A percentile compares a stretch with the other conserved stretches of the same genome.
These are phyloP conservation scores for Eragrostis curvula DNA, from an alignment of 176 grass and related monocot species.

Conservation along the genomic window DNA sequence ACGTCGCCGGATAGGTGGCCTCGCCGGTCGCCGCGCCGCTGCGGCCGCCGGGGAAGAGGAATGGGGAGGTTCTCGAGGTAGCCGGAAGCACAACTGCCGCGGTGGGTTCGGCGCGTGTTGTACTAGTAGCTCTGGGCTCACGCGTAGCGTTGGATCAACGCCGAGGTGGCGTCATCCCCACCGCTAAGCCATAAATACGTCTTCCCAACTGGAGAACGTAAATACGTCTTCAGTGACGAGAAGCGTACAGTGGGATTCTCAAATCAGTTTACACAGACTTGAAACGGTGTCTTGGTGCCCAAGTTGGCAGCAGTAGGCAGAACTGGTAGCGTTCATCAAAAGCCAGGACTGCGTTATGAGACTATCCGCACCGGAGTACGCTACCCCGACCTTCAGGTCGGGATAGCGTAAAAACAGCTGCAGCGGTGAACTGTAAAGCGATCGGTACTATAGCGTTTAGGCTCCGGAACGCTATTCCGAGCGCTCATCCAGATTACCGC, in stretches of 20 bases:
- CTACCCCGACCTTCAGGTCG: too few species aligned
- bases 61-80: background rate
- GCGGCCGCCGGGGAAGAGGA: background rate
- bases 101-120: background rate
- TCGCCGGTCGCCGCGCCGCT: background rate
- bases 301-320: too few species aligned
- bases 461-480: too few species aligned
- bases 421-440: too few species aligned
- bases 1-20: background rate
- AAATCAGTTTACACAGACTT: background rate
- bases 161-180: background rate
- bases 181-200: background rate
- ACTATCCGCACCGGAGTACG: too few species aligned
- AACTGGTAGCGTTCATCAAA: too few species aligned
- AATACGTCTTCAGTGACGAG: background rate
- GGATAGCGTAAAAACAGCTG: too few species aligned
- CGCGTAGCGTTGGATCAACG: conserved; percentile 21
- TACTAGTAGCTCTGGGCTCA: background rate
- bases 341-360: background rate
- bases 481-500: too few species aligned
- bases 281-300: background rate
- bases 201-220: background rate
- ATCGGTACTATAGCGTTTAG: too few species aligned
- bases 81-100: background rate
- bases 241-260: background rate